These are phyloP conservation scores for Pogostemon cablin DNA, from an alignment of 257 asterid species.

Conservation along the genomic window DNA sequence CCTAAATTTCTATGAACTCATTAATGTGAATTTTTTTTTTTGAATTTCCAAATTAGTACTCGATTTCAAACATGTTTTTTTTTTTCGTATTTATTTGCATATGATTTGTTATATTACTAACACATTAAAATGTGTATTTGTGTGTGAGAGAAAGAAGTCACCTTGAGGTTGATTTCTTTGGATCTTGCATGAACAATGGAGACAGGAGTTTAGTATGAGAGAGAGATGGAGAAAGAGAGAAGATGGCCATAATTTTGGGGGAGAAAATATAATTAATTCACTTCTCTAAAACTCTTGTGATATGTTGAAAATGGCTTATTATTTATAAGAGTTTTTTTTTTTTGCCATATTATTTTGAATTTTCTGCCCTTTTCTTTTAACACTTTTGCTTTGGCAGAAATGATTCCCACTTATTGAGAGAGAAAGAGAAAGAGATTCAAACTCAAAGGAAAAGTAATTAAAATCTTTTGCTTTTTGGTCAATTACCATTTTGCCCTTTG, in stretches of 20 bases:
- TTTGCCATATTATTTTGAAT: slow-evolving; percentile 8
- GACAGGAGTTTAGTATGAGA: slow-evolving; percentile 8
- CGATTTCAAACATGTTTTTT: too few species aligned
- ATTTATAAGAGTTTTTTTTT: neutral
- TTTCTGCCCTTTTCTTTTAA: slow-evolving; percentile 35
- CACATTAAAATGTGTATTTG: neutral
- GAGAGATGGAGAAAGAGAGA: slow-evolving; percentile 26
- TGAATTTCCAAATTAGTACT: too few species aligned
- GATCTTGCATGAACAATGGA: slow-evolving; percentile 48
- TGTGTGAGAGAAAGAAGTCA: slow-evolving; percentile 30
- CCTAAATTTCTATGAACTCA: too few species aligned
- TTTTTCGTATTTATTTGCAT: too few species aligned
- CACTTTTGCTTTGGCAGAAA: slow-evolving; percentile 53
- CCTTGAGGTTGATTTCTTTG: slow-evolving; percentile 45
- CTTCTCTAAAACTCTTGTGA: slow-evolving; percentile 29
- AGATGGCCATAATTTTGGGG: slow-evolving; percentile 40
- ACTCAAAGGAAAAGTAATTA: slow-evolving; percentile 34
- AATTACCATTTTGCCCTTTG: slow-evolving; percentile 29
- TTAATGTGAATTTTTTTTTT: too few species aligned
- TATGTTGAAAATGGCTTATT: slow-evolving; percentile 31
- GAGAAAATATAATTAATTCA: neutral
- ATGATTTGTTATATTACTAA: too few species aligned
- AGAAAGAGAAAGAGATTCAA: slow-evolving; percentile 37
- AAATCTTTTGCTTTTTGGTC: slow-evolving; percentile 7
- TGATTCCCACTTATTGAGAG: slow-evolving; percentile 38